phyloP scores from a whole-genome alignment of 2,329 filamentous ascomycete genomes.

The Beauveria varroae region DNA sequence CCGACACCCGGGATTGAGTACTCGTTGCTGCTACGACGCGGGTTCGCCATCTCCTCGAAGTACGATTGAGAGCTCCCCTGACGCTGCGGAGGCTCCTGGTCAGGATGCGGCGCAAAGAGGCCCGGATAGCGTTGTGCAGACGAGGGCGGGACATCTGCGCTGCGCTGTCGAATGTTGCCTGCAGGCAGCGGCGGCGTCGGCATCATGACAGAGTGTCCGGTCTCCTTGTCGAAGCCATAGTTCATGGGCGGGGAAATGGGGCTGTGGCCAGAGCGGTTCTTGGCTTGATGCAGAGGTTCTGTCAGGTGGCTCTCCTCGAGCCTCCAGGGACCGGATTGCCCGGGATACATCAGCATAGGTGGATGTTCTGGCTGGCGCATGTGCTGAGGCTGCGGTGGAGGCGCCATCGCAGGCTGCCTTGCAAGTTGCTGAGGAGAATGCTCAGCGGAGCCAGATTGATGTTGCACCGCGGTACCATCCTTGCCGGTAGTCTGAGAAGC shows the following conservation, averaged over 20 bases:
- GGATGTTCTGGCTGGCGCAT: neutral
- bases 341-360: conserved; percentile 17
- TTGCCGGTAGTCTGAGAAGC: neutral
- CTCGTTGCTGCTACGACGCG: conserved; percentile 33
- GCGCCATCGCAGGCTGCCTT: neutral
- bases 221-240: conserved; percentile 46
- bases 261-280: conserved; percentile 26
- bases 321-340: conserved; percentile 40
- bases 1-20: conserved; percentile 29
- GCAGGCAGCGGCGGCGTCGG: conserved; percentile 9
- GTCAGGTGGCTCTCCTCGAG: conserved; percentile 47
- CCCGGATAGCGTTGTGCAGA: conserved; percentile 42
- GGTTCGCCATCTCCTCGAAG: conserved; percentile 26
- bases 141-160: conserved; percentile 39
- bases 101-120: conserved; percentile 31
- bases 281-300: conserved; percentile 36
- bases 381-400: neutral
- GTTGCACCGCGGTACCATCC: neutral
- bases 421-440: neutral
- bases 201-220: conserved; percentile 23
- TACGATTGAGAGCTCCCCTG: neutral
- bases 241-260: conserved; percentile 20
- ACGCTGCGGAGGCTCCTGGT: neutral
- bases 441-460: neutral
- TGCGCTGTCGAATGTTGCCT: conserved; percentile 17